Evolutionary conservation across 257 asterid species (phyloP).

Genomic region (Ehretia macrophylla): DNA sequence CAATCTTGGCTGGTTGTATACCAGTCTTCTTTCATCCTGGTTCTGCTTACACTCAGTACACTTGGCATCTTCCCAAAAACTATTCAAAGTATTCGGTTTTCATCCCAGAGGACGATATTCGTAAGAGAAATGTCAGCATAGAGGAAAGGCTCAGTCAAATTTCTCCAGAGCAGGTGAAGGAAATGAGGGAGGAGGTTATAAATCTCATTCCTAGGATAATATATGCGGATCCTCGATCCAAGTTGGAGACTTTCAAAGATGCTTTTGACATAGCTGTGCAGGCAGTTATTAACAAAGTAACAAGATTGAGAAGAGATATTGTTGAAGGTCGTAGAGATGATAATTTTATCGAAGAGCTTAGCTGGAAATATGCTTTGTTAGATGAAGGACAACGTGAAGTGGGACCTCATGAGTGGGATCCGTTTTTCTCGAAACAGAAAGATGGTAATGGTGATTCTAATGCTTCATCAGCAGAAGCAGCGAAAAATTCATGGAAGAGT

Average conservation of each 20-base stretch:
- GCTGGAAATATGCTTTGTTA: constrained; percentile 11
- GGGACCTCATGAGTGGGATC: not conserved
- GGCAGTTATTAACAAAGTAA: constrained; percentile 3
- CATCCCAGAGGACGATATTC: constrained; percentile 7
- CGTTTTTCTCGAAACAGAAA: constrained; percentile 31
- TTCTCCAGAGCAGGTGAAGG: not conserved
- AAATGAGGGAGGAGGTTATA: constrained; percentile 13
- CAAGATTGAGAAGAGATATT: constrained; percentile 5
- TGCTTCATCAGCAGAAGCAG: constrained; percentile 47
- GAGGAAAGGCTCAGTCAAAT: constrained; percentile 6
- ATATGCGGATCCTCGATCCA: constrained; percentile 9
- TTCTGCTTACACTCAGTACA: constrained; percentile 15
- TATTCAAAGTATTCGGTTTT: constrained; percentile 7
- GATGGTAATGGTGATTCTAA: constrained; percentile 29
- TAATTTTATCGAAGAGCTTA: constrained; percentile 2
- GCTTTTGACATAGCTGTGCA: constrained; percentile 11
- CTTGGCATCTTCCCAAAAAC: constrained; percentile 11
- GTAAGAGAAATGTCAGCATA: constrained; percentile 6
- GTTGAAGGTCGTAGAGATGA: not conserved
- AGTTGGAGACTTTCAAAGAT: constrained; percentile 4
- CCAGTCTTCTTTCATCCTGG: constrained; percentile 9
- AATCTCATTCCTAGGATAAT: constrained; percentile 2
- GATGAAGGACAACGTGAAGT: constrained; percentile 3
- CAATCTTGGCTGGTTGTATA: constrained; percentile 13
- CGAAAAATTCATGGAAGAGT: constrained; percentile 53